phyloP scores from a whole-genome alignment of 805 yeast genomes.

The Spathaspora passalidarum region DNA sequence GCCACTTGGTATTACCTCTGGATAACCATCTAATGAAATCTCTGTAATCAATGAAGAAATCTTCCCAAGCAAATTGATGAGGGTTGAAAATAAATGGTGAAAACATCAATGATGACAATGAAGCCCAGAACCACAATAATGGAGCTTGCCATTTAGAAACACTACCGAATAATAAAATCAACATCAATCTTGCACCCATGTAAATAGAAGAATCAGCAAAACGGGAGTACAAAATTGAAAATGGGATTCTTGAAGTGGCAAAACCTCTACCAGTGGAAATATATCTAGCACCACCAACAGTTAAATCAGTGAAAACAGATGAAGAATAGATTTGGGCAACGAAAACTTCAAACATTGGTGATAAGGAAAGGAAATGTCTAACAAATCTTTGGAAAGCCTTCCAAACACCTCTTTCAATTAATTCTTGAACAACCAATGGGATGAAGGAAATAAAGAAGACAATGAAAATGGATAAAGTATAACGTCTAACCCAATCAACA shows the following conservation, averaged over 20 bases:
- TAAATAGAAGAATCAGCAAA: slow-evolving; percentile 79
- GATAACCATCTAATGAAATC: slow-evolving; percentile 88
- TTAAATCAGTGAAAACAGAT: slow-evolving; percentile 62
- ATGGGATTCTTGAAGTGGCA: slow-evolving; percentile 70
- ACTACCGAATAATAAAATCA: slow-evolving; percentile 70
- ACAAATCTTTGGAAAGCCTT: slow-evolving; percentile 59
- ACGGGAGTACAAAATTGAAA: slow-evolving; percentile 61
- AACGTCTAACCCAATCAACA: slow-evolving; percentile 71
- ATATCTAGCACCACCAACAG: slow-evolving; percentile 79
- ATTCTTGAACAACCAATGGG: slow-evolving; percentile 74
- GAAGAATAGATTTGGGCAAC: slow-evolving; percentile 75
- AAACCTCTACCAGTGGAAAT: slow-evolving; percentile 83
- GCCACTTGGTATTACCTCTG: slow-evolving; percentile 89
- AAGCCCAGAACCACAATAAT: slow-evolving; percentile 95
- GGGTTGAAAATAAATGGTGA: slow-evolving; percentile 97
- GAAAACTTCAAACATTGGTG: slow-evolving; percentile 78
- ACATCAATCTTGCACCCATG: slow-evolving; percentile 76
- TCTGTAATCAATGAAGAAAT: slow-evolving; percentile 93
- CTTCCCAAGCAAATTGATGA: slow-evolving; percentile 95
- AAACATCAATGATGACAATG: slow-evolving; percentile 79
- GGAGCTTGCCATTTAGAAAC: slow-evolving; percentile 90
- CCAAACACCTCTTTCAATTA: slow-evolving; percentile 74
- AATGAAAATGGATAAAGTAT: slow-evolving; percentile 68
- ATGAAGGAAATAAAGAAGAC: slow-evolving; percentile 73
- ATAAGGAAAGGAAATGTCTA: slow-evolving; percentile 66